These are phyloP conservation scores for Ogataea pini DNA, from an alignment of 805 yeast genomes.

Conservation along the genomic window DNA sequence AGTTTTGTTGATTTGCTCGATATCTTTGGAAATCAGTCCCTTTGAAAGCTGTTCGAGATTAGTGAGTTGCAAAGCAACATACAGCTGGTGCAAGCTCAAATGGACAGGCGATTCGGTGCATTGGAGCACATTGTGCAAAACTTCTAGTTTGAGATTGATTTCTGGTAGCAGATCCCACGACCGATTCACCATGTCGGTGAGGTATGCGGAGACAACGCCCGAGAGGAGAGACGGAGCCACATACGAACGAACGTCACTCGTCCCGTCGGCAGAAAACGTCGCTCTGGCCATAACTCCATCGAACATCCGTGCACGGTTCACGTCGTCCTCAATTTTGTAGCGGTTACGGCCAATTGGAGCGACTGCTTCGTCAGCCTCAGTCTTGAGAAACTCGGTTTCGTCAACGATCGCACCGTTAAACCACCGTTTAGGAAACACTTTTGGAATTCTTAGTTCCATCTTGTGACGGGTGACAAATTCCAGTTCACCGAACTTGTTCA, in stretches of 20 bases:
- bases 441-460: constrained; percentile 56
- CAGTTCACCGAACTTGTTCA: constrained; percentile 58
- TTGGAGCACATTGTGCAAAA: constrained; percentile 37
- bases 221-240: constrained; percentile 35
- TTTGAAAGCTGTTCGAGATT: constrained; percentile 33
- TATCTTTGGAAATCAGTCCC: constrained; percentile 24
- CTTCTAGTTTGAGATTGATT: constrained; percentile 37
- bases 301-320: constrained; percentile 30
- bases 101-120: constrained; percentile 43
- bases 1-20: constrained; percentile 25
- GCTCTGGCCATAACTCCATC: constrained; percentile 30
- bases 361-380: constrained; percentile 11
- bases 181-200: constrained; percentile 28
- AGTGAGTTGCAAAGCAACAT: constrained; percentile 35
- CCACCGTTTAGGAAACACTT: constrained; percentile 45
- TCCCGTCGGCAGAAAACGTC: background rate
- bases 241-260: constrained; percentile 28
- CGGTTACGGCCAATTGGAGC: constrained; percentile 37
- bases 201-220: constrained; percentile 30
- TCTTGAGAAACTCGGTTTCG: constrained; percentile 28
- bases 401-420: constrained; percentile 32
- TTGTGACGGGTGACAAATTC: constrained; percentile 45
- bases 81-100: constrained; percentile 40
- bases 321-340: constrained; percentile 33
- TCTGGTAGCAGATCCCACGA: constrained; percentile 37